phyloP scores from a whole-genome alignment of 2,329 filamentous ascomycete species.

The Trichophyton rubrum region DNA sequence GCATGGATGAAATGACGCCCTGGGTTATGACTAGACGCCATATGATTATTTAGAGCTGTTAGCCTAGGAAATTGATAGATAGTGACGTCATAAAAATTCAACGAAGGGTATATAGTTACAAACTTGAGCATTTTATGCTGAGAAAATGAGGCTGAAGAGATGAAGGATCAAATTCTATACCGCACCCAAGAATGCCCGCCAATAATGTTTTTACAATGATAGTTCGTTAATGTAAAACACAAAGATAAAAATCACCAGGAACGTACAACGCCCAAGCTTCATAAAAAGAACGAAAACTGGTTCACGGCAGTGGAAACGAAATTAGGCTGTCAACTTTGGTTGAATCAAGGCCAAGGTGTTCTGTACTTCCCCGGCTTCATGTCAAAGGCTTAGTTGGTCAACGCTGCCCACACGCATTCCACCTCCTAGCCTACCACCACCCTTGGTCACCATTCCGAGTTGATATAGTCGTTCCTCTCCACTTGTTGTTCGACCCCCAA shows the following conservation, averaged over 20 bases:
- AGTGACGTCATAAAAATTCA: neutral
- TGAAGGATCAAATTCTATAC: neutral
- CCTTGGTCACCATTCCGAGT: slow-evolving; percentile 37
- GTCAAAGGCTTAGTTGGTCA: slow-evolving; percentile 39
- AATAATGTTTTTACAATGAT: slow-evolving; percentile 1
- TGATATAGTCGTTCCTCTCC: slow-evolving; percentile 40
- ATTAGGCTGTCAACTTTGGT: neutral
- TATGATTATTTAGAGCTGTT: neutral
- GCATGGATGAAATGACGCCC: slow-evolving; percentile 35
- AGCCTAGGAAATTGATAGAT: neutral
- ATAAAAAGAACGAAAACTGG: neutral
- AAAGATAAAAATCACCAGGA: neutral
- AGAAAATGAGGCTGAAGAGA: neutral
- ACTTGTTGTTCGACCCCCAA: slow-evolving; percentile 35
- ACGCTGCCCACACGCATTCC: slow-evolving; percentile 35
- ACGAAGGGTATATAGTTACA: neutral
- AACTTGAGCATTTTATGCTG: neutral
- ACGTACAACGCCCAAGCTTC: neutral
- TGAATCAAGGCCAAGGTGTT: neutral
- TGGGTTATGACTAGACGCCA: neutral
- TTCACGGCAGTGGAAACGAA: neutral
- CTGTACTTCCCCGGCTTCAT: neutral
- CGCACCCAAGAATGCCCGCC: neutral
- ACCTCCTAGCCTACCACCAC: slow-evolving; percentile 30
- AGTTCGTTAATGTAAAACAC: neutral